Evolutionary conservation across 2,329 filamentous ascomycete species (phyloP), one percentile per base, ranked within the genome.

Genomic region (Aspergillus ruber): DNA sequence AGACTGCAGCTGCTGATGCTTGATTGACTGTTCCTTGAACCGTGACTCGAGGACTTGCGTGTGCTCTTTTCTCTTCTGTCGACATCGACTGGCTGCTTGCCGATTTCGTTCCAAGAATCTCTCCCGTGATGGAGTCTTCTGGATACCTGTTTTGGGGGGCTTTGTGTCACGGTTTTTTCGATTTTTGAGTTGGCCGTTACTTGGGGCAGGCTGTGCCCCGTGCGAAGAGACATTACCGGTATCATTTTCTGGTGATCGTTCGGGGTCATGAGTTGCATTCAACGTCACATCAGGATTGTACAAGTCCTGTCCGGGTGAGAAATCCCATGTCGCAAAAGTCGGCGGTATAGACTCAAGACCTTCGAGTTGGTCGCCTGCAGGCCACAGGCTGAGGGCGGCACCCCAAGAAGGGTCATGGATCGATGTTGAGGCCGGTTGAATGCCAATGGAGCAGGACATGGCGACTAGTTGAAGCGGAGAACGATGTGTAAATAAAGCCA

Each of bases 31-130:
- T 35, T 67, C 62, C 20, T 66, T 64, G 50, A 57, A 69, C 3
- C 56, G 57, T 12, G 47, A 64, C 53, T 81, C 78, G 12, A 81
- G 71, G 27, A 69, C 58, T 46, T 74, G 68, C 33, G 74, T 76
- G 57, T 78, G 77, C 50, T 77, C 75, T 63, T 82, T 81, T 65
- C 81, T 81, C 69, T 81, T 81, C 56, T 78, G 74, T n/a, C 79
- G 75, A 60, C 79, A 82, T 55, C 82, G 82, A 59, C 77, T 78
- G 6, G 79, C 79, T 1, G 79, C 79, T 1, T 80, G 63, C 2
- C 79, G 74, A 55, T 82, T 82, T 54, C 80, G 77, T 59, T 82
- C 78, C 15, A 81, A 72, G 57, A 77, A 78, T 43, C 72, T 73
- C 45, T 74, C 71, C 7, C 73, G 72, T 53, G 25, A 27, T 12